These are phyloP conservation scores for Globisporangium splendens DNA, from an alignment of 352 stramenopile species.

Conservation along the genomic window DNA sequence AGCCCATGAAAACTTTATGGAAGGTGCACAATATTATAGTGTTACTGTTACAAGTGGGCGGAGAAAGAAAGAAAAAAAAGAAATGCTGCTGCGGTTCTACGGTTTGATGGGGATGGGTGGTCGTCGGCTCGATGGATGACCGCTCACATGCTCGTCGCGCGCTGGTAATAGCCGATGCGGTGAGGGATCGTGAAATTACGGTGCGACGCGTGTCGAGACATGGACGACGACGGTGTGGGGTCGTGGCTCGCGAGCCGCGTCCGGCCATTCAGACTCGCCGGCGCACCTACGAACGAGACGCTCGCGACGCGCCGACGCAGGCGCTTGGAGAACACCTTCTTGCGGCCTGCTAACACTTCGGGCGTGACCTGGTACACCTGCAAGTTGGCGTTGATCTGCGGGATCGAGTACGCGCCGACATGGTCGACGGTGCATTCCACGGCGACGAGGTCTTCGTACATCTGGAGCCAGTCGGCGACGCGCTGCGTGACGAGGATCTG, in stretches of 20 bases:
- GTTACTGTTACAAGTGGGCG: too few relatives aligned
- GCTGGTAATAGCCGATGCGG: conserved; percentile 8
- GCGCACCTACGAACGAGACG: conserved; percentile 8
- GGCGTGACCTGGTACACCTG: conserved; percentile 38
- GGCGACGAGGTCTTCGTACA: conserved; percentile 44
- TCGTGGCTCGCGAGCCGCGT: conserved; percentile 8
- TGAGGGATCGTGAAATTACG: conserved; percentile 12
- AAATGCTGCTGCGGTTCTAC: too few relatives aligned
- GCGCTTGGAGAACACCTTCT: conserved; percentile 11
- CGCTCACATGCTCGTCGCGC: conserved; percentile 9
- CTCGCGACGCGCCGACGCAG: conserved; percentile 8
- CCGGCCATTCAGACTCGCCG: conserved; percentile 3
- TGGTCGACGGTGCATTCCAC: conserved; percentile 39
- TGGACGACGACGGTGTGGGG: conserved; percentile 3
- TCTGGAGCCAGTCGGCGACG: conserved; percentile 44
- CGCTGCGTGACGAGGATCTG: conserved; percentile 57
- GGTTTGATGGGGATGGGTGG: too few relatives aligned
- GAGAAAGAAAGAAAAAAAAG: too few relatives aligned
- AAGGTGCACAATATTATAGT: too few relatives aligned
- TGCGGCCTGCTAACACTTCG: conserved; percentile 8
- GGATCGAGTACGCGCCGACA: conserved; percentile 45
- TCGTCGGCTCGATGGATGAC: too few relatives aligned
- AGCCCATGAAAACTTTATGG: too few relatives aligned
- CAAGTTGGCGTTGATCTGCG: conserved; percentile 38
- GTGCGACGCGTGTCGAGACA: conserved; percentile 8